Evolutionary conservation across 306 rosid species (phyloP), one percentile per base, ranked within the genome.

Genomic region (Pyrus bretschneideri): DNA sequence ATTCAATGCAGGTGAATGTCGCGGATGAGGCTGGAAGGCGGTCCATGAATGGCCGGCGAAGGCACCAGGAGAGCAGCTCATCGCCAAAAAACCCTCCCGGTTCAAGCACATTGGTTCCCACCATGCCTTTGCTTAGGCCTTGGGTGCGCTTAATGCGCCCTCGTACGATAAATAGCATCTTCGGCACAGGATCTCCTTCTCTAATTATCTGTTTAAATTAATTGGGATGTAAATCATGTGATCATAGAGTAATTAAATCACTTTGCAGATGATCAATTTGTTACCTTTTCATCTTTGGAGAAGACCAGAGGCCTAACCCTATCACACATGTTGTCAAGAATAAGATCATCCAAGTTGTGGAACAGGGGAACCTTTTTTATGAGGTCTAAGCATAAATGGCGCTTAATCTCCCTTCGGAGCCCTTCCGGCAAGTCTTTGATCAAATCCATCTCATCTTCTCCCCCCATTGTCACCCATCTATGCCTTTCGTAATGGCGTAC

Each of bases 241-340:
- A 57, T 57, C 23, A n/a, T n/a, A 9, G 5, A 15, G 29, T n/a
- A 25, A 38, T 33, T 75, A 33, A 44, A 59, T 11, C 45, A 35
- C 31, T 42, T 8, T 58, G 12, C 6, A 3, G n/a, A 52, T 57
- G 44, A 52, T 57, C 25, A 65, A 61, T 46, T 69, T 25, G 9
- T 67, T 77, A 95, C 99, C 99, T 95, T 95, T 83, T 95, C 99
- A 17, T 95, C 97, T 82, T 86, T 92, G 29, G 96, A 89, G 89
- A 90, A 92, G 66, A 95, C 93, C 7, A 95, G 79, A 11, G 97
- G 99, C 79, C 76, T 89, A 75, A 95, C 97, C 75, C 97, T 80
- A 19, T 95, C 99, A 17, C 99, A 95, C 3, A 95, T 95, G 87
- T 95, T 95, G 91, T 95, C 99, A 61, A 90, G 97, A 84, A 95